Conservation (phyloP, 495 filamentous ascomycete species). For the Daldinia decipiens region DNA sequence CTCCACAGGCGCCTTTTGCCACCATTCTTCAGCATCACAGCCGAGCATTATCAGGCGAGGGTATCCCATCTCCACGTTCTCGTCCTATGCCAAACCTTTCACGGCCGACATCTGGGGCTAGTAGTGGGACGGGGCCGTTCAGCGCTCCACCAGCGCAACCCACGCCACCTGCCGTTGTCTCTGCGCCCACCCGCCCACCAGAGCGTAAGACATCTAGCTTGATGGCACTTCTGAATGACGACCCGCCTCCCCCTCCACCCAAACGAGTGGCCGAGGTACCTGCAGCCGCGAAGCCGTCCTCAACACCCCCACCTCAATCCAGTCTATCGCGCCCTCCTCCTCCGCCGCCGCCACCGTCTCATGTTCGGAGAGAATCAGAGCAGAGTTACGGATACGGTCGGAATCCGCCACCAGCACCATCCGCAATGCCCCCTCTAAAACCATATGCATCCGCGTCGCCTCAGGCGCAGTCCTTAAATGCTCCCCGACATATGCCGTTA, state of each 20-base stretch:
- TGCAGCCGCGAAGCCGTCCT: conserved; percentile 48
- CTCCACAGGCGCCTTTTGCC: conserved; percentile 47
- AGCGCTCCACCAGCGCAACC: conserved; percentile 48
- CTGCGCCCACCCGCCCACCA: conserved; percentile 48
- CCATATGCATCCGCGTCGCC: conserved; percentile 58
- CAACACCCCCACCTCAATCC: conserved; percentile 58
- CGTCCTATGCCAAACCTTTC: conserved; percentile 48
- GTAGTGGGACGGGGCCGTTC: conserved; percentile 52
- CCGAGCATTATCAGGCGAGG: conserved; percentile 49
- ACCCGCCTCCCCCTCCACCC: conserved; percentile 52
- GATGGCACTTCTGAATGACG: conserved; percentile 62
- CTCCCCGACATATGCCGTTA: conserved; percentile 50
- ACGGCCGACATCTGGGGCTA: conserved; percentile 47
- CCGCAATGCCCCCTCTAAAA: conserved; percentile 60
- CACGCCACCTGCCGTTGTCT: conserved; percentile 44
- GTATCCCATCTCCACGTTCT: conserved; percentile 45
- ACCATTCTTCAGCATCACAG: conserved; percentile 48
- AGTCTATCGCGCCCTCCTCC: conserved; percentile 53
- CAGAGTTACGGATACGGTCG: conserved; percentile 52
- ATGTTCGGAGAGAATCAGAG: conserved; percentile 49
- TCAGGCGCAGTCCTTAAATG: conserved; percentile 51
- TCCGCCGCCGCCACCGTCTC: conserved; percentile 46
- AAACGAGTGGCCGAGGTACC: conserved; percentile 57
- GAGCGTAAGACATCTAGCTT: conserved; percentile 60
- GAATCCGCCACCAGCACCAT: conserved; percentile 48